phyloP scores from a whole-genome alignment of 1,284 basidiomycete genomes.

The Trametes pubescens region DNA sequence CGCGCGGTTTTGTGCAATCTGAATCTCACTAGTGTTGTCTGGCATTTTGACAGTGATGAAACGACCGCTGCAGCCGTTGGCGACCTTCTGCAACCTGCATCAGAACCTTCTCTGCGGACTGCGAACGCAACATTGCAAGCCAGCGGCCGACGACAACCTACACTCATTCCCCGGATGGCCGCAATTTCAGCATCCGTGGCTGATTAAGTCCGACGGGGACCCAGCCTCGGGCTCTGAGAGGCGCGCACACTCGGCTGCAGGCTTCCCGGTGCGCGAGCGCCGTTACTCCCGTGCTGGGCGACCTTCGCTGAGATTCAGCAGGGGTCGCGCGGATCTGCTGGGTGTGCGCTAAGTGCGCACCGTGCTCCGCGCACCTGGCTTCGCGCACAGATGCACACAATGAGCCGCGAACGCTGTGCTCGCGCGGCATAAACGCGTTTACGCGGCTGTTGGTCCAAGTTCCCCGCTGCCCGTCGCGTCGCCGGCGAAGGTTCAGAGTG shows the following conservation, averaged over 20 bases:
- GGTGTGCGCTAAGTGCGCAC: slow-evolving; percentile 1
- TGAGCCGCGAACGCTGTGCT: slow-evolving; percentile 15
- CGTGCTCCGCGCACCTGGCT: neutral
- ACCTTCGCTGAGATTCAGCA: slow-evolving; percentile 24
- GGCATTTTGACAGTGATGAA: neutral
- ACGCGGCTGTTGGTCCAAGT: slow-evolving; percentile 25
- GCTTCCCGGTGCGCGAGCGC: neutral
- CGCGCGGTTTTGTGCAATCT: slow-evolving; percentile 2
- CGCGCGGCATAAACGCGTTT: slow-evolving; percentile 11
- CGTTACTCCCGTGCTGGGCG: neutral
- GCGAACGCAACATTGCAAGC: neutral
- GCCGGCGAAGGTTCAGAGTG: neutral
- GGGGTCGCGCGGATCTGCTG: slow-evolving; percentile 17
- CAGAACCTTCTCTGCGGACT: neutral
- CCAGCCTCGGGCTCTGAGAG: neutral
- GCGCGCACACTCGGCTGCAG: neutral
- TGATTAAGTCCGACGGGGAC: neutral
- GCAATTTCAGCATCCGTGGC: neutral
- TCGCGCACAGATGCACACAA: neutral
- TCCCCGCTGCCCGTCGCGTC: neutral
- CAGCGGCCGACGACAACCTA: neutral
- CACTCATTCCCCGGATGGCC: neutral
- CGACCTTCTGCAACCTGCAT: neutral
- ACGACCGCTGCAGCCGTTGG: neutral
- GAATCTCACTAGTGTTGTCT: neutral